Evolutionary conservation across 23 red algal genomes (phyloP).

Genomic region (Gracilariopsis chorda): DNA sequence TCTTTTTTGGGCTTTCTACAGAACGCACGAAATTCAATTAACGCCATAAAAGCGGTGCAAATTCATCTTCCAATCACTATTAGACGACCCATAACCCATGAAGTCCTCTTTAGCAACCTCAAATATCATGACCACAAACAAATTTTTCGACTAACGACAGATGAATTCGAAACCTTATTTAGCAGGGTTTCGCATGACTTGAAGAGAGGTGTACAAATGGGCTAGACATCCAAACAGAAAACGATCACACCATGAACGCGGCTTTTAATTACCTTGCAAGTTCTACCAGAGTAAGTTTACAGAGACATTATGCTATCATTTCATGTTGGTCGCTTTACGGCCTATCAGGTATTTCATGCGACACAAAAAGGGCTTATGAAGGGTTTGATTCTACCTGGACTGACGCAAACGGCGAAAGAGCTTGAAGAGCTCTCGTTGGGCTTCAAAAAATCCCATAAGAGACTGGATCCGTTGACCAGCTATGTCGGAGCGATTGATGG

Average conservation of each 20-base stretch:
- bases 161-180: background rate
- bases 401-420: background rate
- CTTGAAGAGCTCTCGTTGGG: background rate
- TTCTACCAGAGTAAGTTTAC: background rate
- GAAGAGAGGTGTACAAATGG: background rate
- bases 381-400: background rate
- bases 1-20: background rate
- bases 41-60: background rate
- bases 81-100: background rate
- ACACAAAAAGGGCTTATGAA: background rate
- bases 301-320: background rate
- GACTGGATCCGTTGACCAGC: background rate
- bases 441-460: background rate
- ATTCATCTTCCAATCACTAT: background rate
- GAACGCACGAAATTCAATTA: background rate
- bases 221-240: background rate
- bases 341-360: background rate
- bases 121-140: background rate
- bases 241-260: background rate
- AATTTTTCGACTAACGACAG: background rate
- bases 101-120: background rate
- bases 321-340: background rate
- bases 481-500: background rate
- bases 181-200: background rate
- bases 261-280: background rate